phyloP scores from a whole-genome alignment of 306 rosid genomes.

The Malus asiatica region DNA sequence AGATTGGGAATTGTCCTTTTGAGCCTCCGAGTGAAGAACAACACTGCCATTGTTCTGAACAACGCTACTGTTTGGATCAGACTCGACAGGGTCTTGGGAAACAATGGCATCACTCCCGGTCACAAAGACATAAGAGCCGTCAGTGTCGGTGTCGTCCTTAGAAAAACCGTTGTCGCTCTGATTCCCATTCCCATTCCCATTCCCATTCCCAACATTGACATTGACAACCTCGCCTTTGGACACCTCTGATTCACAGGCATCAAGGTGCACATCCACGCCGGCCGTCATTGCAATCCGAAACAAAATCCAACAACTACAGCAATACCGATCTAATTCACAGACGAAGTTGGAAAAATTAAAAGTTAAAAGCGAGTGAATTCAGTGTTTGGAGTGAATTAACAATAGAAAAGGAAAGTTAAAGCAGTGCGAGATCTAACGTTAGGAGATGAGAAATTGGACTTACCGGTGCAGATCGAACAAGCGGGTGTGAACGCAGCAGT shows the following conservation, averaged over 20 bases:
- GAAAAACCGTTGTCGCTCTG: conserved; percentile 4
- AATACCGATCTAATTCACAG: not conserved
- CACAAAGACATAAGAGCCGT: conserved; percentile 32
- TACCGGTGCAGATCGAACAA: not conserved
- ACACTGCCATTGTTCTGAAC: not conserved
- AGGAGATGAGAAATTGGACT: not conserved
- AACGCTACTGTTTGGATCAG: conserved; percentile 29
- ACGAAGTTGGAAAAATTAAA: not conserved
- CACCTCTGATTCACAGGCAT: conserved; percentile 35
- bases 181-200: not conserved
- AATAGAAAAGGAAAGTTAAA: not conserved
- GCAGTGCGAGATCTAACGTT: not conserved
- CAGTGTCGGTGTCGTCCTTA: conserved; percentile 31
- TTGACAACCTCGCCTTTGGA: conserved; percentile 13
- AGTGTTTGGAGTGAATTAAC: not conserved
- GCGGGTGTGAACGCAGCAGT: not conserved
- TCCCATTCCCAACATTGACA: not conserved
- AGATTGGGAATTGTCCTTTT: not conserved
- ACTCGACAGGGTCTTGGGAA: conserved; percentile 9
- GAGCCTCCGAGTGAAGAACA: not conserved
- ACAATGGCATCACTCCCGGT: conserved; percentile 18
- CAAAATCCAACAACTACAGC: conserved; percentile 3
- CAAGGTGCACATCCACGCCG: conserved; percentile 40
- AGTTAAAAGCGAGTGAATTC: not conserved
- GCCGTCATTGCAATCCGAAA: conserved; percentile 35